These are phyloP conservation scores for Aspergillus sclerotioniger DNA, from an alignment of 495 filamentous ascomycete species.

Conservation along the genomic window DNA sequence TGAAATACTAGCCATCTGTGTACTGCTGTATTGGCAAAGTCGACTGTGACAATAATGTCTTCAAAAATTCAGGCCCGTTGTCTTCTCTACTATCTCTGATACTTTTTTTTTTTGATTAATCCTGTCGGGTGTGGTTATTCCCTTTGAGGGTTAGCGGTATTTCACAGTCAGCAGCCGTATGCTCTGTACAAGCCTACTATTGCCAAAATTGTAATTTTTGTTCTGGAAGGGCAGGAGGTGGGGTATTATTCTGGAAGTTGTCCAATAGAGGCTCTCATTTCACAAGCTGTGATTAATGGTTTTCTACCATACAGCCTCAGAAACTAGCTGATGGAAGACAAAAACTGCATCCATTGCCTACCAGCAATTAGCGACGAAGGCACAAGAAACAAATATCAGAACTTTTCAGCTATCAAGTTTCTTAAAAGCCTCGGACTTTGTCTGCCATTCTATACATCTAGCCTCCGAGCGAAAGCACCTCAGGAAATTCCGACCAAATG, in stretches of 20 bases:
- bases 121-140: background rate
- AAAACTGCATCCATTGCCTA: too few relatives aligned
- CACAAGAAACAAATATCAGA: too few relatives aligned
- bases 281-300: too few relatives aligned
- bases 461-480: background rate
- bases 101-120: slow-evolving; percentile 8
- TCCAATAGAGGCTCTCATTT: too few relatives aligned
- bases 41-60: background rate
- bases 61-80: background rate
- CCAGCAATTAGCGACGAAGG: too few relatives aligned
- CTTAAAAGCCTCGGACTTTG: background rate
- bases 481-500: slow-evolving; percentile 55
- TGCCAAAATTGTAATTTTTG: too few relatives aligned
- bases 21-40: background rate
- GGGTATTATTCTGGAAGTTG: too few relatives aligned
- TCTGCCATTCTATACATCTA: background rate
- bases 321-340: too few relatives aligned
- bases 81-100: background rate
- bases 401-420: too few relatives aligned
- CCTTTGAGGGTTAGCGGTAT: background rate
- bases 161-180: background rate
- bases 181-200: background rate
- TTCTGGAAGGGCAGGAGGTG: too few relatives aligned
- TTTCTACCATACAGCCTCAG: too few relatives aligned
- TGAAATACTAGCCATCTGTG: background rate